Evolutionary conservation across 352 stramenopile species (phyloP), one percentile per base, ranked within the genome.

Genomic region (Phytophthora megakarya): DNA sequence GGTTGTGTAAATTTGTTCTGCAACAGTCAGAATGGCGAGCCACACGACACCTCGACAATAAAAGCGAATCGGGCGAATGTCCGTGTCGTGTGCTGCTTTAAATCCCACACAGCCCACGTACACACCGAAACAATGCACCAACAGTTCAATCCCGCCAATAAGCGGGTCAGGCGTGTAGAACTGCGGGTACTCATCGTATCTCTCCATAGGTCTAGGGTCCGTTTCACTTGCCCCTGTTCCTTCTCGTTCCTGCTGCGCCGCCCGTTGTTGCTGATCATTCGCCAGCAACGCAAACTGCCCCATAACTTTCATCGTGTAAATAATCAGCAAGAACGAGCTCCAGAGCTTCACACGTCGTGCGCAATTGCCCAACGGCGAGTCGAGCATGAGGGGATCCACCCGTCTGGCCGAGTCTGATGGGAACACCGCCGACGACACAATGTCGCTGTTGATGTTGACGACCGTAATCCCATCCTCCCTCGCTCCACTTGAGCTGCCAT

Each of bases 261-360:
- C 72, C 18, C 80, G 78, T 33, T 84, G 74, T 25, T 92, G 83
- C 54, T 94, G 85, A 37, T 92, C 82, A 61, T 94, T 93, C 5
- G 87, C 85, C 11, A 95, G 70, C 40, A 94, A 53, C 37, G 87
- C 87, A 64, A 93, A 93, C 44, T 93, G 84, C 2, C 85, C 84
- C 81, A 95, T 93, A 25, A 94, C 83, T 56, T 95, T 95, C 87
- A 95, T 95, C 3, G 87, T 93, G 76, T 95, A 92, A 46, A 95
- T 93, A 54, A 95, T 94, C 23, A 95, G 57, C 46, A 95, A 59
- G 50, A 95, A 94, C 11, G 85, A 94, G 40, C 84, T 93, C 87
- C 87, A 95, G 32, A 95, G 80, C 61, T 95, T 95, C 33, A 95
- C 85, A 44, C 87, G 81, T 11, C 85, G 81, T 28, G 87, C 87